Evolutionary conservation across 2,329 filamentous ascomycete species (phyloP), one percentile per base, ranked within the genome.

Genomic region (Colletotrichum shisoi): DNA sequence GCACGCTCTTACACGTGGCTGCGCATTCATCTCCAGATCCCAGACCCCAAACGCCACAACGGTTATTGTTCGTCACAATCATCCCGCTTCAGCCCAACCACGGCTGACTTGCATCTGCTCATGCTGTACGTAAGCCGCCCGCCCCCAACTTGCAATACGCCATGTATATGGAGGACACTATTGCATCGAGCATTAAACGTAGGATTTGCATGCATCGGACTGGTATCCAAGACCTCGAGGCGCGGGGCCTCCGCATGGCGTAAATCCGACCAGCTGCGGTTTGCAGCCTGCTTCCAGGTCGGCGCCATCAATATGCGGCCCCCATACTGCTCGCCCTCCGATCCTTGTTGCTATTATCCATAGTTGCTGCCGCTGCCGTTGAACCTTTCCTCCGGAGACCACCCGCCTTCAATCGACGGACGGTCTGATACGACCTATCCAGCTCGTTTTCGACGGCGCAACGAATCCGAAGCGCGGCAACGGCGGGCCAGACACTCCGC

Each of bases 361-460:
- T 59, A 17, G 63, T 34, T 13, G 54, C 66, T 40, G 71, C 34
- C 27, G 69, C 57, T 12, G 70, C 71, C n/a, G 70, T 69, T 17
- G 72, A 71, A 2, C 77, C 79, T 72, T 83, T 85, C 49, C 83
- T 76, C 65, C 82, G 77, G 51, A 85, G 71, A 4, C 80, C 83
- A 0, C 82, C 82, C 0, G 84, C 84, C 73, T 86, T 86, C 37
- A 86, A 76, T 69, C 89, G 85, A 68, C 92, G 83, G 0, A 94
- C 90, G 64, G 90, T 82, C 77, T 96, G 91, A 76, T 96, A 97
- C 0, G 92, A 91, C 53, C 89, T 83, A 76, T 97, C 94, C 12
- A 98, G 82, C 75, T 96, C 93, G 62, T 93, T 90, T 77, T 98
- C 94, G 8, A 98, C 85, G 4, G 89, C 90, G 76, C 92, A 95